Evolutionary conservation across 495 filamentous ascomycete genomes (phyloP), one percentile per base, ranked within the genome.

Genomic region (Tricharina praecox): DNA sequence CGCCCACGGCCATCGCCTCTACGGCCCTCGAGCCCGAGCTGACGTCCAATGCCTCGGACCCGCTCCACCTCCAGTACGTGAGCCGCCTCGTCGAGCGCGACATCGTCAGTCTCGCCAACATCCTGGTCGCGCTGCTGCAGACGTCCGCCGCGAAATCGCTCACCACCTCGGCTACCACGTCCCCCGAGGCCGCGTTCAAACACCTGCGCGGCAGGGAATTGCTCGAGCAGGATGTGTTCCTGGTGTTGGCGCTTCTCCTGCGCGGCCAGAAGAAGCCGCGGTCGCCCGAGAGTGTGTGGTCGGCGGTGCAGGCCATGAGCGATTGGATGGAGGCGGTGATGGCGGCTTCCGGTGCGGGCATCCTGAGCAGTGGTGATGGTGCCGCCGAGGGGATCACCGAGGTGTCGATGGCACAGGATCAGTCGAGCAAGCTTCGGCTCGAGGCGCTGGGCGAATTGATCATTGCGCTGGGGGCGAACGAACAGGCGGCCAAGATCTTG

Each of bases 401-500:
- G 21, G 62, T 70, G 41, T 46, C 54, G 23, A 59, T 62, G 21
- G 62, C 70, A 42, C 65, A 18, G 62, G 65, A 43, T 13, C 10
- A 3, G 23, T 26, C 40, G 2, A 3, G 21, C 3, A 43, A 43
- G 24, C 26, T 24, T 8, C 63, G 61, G 3, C 62, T 63, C 23
- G 64, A 69, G 18, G 68, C 75, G 28, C 66, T 74, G 57, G 70
- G 66, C 39, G 63, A 60, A 24, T 51, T 73, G 1, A 62, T 73
- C 19, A 70, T 71, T 23, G 74, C 74, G 4, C 68, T 82, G 21
- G 70, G 71, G 3, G 62, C 68, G 40, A 79, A 73, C 40, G 62
- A 54, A 16, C 57, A 59, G 18, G 68, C 75, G 1, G 48, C 71
- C 3, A 52, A 53, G 23, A 60, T 69, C 9, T 49, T 82, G 25